Percentiles rank a stretch among this genome's conserved stretches.
Conservation (phyloP, 2,329 filamentous ascomycete species). For the Bisporella sp. region DNA sequence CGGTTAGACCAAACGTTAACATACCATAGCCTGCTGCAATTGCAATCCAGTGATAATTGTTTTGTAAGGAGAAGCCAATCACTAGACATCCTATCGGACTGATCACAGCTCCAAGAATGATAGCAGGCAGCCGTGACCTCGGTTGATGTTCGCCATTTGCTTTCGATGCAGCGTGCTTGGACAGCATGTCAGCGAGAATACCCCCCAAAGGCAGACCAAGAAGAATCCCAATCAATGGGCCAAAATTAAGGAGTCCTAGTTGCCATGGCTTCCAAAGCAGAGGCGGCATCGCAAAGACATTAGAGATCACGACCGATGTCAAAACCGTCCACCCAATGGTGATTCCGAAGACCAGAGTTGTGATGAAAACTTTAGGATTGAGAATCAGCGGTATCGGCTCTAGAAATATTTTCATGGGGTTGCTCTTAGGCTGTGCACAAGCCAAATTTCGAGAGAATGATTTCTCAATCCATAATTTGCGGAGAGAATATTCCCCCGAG, state of each 20-base stretch:
- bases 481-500: not conserved
- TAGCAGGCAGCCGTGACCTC: conserved; percentile 8
- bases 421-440: too few species aligned
- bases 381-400: too few species aligned
- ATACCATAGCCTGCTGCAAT: conserved; percentile 14
- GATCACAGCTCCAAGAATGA: conserved; percentile 11
- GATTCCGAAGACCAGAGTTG: conserved; percentile 1
- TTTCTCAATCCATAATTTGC: not conserved
- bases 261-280: conserved; percentile 3
- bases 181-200: conserved; percentile 5
- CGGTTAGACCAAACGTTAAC: conserved; percentile 14
- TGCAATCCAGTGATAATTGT: conserved; percentile 10
- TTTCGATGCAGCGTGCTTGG: not conserved
- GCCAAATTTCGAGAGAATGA: not conserved
- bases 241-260: conserved; percentile 4
- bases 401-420: too few species aligned
- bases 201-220: conserved; percentile 4
- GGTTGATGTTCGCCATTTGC: conserved; percentile 6
- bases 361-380: not conserved
- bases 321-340: conserved; percentile 3
- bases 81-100: conserved; percentile 14
- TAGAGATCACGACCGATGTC: conserved; percentile 1
- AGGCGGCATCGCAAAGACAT: conserved; percentile 1
- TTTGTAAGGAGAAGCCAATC: conserved; percentile 10
- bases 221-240: not conserved